Base-by-base conservation (phyloP, 352 stramenopile species). In the Phytophthora europaea region DNA sequence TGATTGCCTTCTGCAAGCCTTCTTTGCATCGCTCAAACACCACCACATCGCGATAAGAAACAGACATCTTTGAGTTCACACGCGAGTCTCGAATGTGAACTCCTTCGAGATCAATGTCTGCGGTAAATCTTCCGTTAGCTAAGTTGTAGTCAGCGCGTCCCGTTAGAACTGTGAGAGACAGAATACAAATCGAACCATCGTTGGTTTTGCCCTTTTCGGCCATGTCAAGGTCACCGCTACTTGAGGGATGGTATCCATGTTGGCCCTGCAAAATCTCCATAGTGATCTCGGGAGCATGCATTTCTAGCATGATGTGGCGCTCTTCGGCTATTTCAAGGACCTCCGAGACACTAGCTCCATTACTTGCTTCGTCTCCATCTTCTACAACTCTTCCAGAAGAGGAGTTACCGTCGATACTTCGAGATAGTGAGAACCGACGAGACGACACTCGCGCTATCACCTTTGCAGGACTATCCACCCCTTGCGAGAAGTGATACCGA, bases 211-310 rank as follows among this genome's bases (percentile, higher is more conserved):
- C 76, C 26, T 80, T 83, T 28, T 91, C 83, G 12, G 83, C 85
- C 87, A 95, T 92, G 28, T 83, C 89, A 2, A 96, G 67, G 58
- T 95, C 88, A 16, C 86, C 90, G 71, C 82, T 93, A 48, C 75
- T 84, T 6, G 87, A 93, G 12, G 88, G 90, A 34, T 95, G 85
- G 58, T 95, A 96, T 6, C 90, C 90, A 54, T 92, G 69, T 56
- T 94, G 79, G 0, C 88, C 86, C 57, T 94, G 82, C 15, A 95
- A 72, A 69, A 96, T 79, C 54, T 96, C 90, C 72, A 96, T 85
- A 43, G 90, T 85, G 18, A 96, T 79, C 65, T 94, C 88, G 15
- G 90, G 90, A 53, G 94, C 79, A 36, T 81, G 67, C 2, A 91
- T 18, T 3, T 84, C 85, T 47, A 94, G 63, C 6, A 93, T 56